A percentile compares a stretch with the other conserved stretches of the same genome.
These are phyloP conservation scores for Podila epicladia DNA, from an alignment of 192 early-diverging fungal species.

Conservation along the genomic window DNA sequence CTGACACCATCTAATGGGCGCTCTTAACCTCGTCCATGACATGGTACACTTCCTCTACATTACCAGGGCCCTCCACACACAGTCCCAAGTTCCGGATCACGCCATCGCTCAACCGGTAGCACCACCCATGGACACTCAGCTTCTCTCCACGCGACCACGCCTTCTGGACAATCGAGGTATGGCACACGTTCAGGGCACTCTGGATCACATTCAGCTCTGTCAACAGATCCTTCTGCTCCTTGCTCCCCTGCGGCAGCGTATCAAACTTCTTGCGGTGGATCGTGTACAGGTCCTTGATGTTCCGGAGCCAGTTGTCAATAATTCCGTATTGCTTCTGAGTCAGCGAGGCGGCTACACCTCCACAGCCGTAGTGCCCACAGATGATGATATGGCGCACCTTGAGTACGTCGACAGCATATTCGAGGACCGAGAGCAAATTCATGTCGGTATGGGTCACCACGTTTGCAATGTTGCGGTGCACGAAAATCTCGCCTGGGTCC, in stretches of 20 bases:
- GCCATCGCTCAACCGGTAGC: slow-evolving; percentile 56
- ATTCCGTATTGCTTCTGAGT: slow-evolving; percentile 71
- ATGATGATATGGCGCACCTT: slow-evolving; percentile 95
- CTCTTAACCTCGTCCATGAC: slow-evolving; percentile 13
- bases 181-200: slow-evolving; percentile 73
- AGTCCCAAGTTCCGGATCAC: slow-evolving; percentile 42
- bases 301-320: slow-evolving; percentile 91
- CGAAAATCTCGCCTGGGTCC: slow-evolving; percentile 90
- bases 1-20: not conserved
- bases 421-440: slow-evolving; percentile 85
- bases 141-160: slow-evolving; percentile 81
- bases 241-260: slow-evolving; percentile 38
- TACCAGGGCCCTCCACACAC: slow-evolving; percentile 63
- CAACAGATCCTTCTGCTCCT: slow-evolving; percentile 59
- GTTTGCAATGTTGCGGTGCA: slow-evolving; percentile 98
- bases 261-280: slow-evolving; percentile 61
- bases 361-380: slow-evolving; percentile 86
- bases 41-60: slow-evolving; percentile 39
- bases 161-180: slow-evolving; percentile 82
- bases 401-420: slow-evolving; percentile 93
- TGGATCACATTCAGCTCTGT: slow-evolving; percentile 85
- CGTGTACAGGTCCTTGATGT: slow-evolving; percentile 86
- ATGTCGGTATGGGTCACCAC: slow-evolving; percentile 85
- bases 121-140: slow-evolving; percentile 80
- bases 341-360: slow-evolving; percentile 74